phyloP scores from a whole-genome alignment of 1,139 yeast genomes.

The Candida pseudocylindracea region DNA sequence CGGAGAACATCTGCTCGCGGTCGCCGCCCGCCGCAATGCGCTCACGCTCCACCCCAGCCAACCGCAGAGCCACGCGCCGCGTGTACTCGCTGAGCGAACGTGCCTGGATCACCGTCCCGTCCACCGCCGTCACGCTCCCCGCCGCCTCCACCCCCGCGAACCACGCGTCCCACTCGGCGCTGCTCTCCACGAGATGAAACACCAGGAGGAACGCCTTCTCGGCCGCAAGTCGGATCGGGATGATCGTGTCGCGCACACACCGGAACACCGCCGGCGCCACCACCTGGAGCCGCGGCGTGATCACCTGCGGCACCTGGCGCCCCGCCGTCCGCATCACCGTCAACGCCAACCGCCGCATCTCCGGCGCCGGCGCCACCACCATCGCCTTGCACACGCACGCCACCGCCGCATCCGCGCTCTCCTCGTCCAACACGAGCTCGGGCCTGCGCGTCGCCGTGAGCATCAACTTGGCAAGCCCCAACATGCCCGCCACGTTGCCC shows the following conservation, averaged over 20 bases:
- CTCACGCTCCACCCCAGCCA: constrained; percentile 72
- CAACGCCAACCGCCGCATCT: constrained; percentile 59
- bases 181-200: constrained; percentile 52
- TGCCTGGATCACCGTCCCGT: constrained; percentile 29
- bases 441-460: constrained; percentile 7
- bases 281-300: constrained; percentile 28
- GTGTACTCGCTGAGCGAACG: constrained; percentile 78
- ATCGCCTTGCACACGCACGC: constrained; percentile 4
- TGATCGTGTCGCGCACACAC: constrained; percentile 64
- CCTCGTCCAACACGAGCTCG: neutral
- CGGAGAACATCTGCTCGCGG: constrained; percentile 65
- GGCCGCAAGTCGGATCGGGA: constrained; percentile 87
- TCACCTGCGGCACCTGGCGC: constrained; percentile 26
- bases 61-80: constrained; percentile 63
- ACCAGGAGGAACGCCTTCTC: constrained; percentile 73
- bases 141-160: constrained; percentile 6
- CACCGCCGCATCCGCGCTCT: too few species aligned
- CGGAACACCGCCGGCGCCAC: constrained; percentile 59
- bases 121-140: constrained; percentile 12
- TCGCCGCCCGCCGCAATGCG: constrained; percentile 85
- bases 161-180: constrained; percentile 47
- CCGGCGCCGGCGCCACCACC: constrained; percentile 40
- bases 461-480: constrained; percentile 70
- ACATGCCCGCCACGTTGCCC: constrained; percentile 55
- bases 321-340: constrained; percentile 61